Conservation (phyloP, 345 rosid genomes). For the Ailanthus altissimus region DNA sequence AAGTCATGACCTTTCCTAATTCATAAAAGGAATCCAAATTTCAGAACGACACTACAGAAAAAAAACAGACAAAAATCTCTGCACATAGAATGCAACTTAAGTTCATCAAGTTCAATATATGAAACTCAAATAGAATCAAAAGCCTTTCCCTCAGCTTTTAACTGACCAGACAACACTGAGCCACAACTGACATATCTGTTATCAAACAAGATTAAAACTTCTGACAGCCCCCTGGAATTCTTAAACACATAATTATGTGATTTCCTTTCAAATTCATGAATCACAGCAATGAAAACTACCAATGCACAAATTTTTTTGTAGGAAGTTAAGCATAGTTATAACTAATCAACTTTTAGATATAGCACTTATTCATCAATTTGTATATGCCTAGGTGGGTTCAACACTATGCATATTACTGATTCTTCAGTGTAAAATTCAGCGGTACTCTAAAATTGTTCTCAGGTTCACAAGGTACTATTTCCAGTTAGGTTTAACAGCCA, state of each 20-base stretch:
- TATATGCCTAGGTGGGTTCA: not conserved
- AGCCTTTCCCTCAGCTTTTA: not conserved
- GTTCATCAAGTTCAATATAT: not conserved
- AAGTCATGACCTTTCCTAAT: not conserved
- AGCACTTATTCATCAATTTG: not conserved
- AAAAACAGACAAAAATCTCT: not conserved
- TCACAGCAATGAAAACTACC: not conserved
- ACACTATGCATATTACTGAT: not conserved
- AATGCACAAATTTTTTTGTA: not conserved
- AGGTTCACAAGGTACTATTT: not conserved
- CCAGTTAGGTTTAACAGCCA: not conserved
- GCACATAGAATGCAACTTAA: not conserved
- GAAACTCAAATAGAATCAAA: not conserved
- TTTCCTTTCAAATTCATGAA: not conserved
- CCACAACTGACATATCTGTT: not conserved
- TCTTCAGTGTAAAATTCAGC: not conserved
- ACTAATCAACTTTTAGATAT: not conserved
- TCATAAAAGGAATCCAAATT: not conserved
- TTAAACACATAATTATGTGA: not conserved
- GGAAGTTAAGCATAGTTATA: not conserved
- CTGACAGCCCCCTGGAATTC: not conserved
- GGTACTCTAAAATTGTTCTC: not conserved
- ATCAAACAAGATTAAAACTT: not conserved
- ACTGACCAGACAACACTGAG: not conserved
- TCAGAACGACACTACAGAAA: not conserved